These are phyloP conservation scores for Penicillium sp. DNA, from an alignment of 2,329 filamentous ascomycete genomes.

Conservation along the genomic window DNA sequence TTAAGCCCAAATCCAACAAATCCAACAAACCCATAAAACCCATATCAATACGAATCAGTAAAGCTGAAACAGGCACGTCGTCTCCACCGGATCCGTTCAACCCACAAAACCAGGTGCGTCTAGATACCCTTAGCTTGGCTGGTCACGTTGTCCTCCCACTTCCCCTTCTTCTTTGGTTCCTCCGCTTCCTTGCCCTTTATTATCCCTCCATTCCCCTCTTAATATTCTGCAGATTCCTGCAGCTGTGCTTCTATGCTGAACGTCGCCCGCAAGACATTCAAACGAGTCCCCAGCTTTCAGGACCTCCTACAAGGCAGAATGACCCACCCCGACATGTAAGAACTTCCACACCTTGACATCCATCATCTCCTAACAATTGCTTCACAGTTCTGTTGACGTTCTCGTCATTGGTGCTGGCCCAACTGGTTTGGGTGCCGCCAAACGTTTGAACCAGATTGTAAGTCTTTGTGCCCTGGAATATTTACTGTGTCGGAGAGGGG, in stretches of 20 bases:
- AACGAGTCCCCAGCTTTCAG: constrained; percentile 40
- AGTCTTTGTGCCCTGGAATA: constrained; percentile 26
- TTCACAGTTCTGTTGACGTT: constrained; percentile 74
- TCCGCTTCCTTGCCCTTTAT: constrained; percentile 11
- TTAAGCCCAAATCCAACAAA: neutral
- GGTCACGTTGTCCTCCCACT: constrained; percentile 17
- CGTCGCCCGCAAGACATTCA: constrained; percentile 37
- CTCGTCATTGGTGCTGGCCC: constrained; percentile 96
- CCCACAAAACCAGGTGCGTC: constrained; percentile 12
- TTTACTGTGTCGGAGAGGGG: constrained; percentile 1
- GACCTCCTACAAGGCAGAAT: constrained; percentile 41
- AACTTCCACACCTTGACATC: neutral
- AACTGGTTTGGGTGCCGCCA: constrained; percentile 93
- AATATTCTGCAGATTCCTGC: constrained; percentile 23
- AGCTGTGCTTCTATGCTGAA: constrained; percentile 36
- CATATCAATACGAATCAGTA: constrained; percentile 16
- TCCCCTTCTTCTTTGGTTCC: constrained; percentile 16
- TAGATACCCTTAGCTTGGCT: constrained; percentile 18
- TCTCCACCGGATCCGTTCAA: constrained; percentile 25
- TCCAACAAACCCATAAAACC: neutral
- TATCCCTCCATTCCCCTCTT: constrained; percentile 15
- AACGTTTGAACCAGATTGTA: constrained; percentile 94
- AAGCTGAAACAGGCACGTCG: constrained; percentile 30
- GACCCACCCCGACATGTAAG: constrained; percentile 41
- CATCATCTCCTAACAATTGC: constrained; percentile 2